Evolutionary conservation across 1,284 basidiomycete genomes (phyloP), one percentile per base, ranked within the genome.

Genomic region (Puccinia sorghi): DNA sequence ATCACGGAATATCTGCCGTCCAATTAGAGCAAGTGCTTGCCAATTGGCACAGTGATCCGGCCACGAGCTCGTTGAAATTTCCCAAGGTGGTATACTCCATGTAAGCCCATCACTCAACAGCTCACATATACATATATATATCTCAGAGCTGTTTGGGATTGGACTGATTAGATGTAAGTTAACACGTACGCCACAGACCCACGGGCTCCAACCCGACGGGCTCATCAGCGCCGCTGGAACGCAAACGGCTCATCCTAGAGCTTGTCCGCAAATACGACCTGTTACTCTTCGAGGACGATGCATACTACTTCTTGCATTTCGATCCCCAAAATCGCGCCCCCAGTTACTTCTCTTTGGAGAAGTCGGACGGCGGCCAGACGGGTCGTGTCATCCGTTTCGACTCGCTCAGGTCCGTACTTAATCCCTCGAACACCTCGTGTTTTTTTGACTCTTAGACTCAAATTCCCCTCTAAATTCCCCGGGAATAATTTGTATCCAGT

Each of bases 71-170:
- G 13, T 80, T 82, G 0, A 79, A 81, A 12, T 90, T 90, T 81
- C 94, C 94, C 13, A 93, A 90, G 84, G 87, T 91, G 2, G 85
- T 97, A 66, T 97, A 97, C 84, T 93, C 92, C 3, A 90, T 71
- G 69, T 71, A 67, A 67, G 59, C 39, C 32, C 32, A 32, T 32
- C 32, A 4, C 4, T 32, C 32, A 32, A 32, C 32, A 32, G n/a
- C n/a, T n/a, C n/a, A n/a, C n/a, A n/a, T n/a, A n/a, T n/a, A 32
- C 32, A 32, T 4, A 32, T 32, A 2, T 32, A 1, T 32, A 1
- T 32, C 32, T 32, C 32, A 4, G 32, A 32, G 32, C 32, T 32
- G 4, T 32, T 32, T 76, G 8, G 37, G 32, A 3, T 43, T 66
- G 37, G 63, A 61, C 37, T 32, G 25, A 61, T 17, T 15, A 6